Percentiles rank a stretch among this genome's conserved stretches.
These are phyloP conservation scores for Dalbergia oliveri DNA, from an alignment of 306 rosid species.

Conservation along the genomic window DNA sequence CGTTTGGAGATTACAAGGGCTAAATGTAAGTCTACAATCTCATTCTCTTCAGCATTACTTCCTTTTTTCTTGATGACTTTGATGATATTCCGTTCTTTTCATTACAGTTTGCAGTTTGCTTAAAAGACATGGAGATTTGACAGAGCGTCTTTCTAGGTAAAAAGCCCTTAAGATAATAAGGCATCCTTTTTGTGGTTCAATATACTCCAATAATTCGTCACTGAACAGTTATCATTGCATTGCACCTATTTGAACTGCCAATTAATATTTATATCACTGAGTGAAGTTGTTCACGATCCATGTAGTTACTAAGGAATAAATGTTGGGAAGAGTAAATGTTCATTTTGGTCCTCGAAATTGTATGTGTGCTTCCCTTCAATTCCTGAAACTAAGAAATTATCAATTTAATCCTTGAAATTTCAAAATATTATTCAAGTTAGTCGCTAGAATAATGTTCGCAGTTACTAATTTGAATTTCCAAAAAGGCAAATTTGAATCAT, in stretches of 20 bases:
- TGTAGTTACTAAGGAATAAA: neutral
- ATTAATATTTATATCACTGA: neutral
- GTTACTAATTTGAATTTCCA: no score
- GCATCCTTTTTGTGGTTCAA: conserved; percentile 30
- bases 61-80: conserved; percentile 30
- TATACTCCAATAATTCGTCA: conserved; percentile 43
- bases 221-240: neutral
- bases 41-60: neutral
- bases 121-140: conserved; percentile 82
- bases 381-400: no score
- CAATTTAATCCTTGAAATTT: no score
- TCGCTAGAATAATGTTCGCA: no score
- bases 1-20: conserved; percentile 83
- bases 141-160: conserved; percentile 92
- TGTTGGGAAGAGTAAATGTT: neutral
- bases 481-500: no score
- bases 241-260: conserved; percentile 24
- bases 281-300: conserved; percentile 23
- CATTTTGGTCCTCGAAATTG: no score
- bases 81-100: conserved; percentile 47
- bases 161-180: neutral
- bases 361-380: no score
- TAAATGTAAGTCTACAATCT: conserved; percentile 65
- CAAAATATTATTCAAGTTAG: no score
- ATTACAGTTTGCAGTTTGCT: conserved; percentile 75